Conservation (phyloP, 2,329 filamentous ascomycete genomes). For the Dactylellina cionopaga region DNA sequence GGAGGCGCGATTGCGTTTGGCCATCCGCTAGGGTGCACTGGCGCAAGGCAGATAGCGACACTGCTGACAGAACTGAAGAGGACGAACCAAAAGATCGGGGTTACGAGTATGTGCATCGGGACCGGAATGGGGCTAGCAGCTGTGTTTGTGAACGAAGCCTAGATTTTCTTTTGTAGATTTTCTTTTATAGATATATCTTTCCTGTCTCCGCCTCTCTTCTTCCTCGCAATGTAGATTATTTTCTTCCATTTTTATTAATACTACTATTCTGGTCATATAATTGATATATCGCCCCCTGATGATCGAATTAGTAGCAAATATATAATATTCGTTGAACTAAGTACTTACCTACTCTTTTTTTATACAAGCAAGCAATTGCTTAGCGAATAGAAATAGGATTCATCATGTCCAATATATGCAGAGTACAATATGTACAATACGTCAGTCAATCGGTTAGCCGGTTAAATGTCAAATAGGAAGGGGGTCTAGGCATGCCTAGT, state of each 20-base stretch:
- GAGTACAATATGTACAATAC: background rate
- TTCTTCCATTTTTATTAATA: too few relatives aligned
- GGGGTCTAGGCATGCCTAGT: background rate
- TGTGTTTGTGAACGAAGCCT: conserved; percentile 91
- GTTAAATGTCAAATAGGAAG: background rate
- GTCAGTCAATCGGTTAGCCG: background rate
- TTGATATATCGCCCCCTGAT: background rate
- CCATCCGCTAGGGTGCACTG: conserved; percentile 93
- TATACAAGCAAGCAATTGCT: too few relatives aligned
- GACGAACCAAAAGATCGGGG: conserved; percentile 83
- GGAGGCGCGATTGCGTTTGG: conserved; percentile 96
- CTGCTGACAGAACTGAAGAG: conserved; percentile 88
- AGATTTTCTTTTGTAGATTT: background rate
- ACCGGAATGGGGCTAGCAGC: conserved; percentile 99
- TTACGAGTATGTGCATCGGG: conserved; percentile 95
- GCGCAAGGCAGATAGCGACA: conserved; percentile 91
- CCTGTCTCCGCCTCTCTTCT: too few relatives aligned
- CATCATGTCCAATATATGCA: too few relatives aligned
- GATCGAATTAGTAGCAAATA: too few relatives aligned
- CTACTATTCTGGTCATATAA: too few relatives aligned
- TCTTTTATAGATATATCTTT: background rate
- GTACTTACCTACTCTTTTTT: too few relatives aligned
- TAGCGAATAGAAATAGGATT: too few relatives aligned
- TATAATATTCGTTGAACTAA: too few relatives aligned
- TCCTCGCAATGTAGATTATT: too few relatives aligned